These are phyloP conservation scores for Trifolium fragiferum DNA, from an alignment of 306 rosid species.

Conservation along the genomic window DNA sequence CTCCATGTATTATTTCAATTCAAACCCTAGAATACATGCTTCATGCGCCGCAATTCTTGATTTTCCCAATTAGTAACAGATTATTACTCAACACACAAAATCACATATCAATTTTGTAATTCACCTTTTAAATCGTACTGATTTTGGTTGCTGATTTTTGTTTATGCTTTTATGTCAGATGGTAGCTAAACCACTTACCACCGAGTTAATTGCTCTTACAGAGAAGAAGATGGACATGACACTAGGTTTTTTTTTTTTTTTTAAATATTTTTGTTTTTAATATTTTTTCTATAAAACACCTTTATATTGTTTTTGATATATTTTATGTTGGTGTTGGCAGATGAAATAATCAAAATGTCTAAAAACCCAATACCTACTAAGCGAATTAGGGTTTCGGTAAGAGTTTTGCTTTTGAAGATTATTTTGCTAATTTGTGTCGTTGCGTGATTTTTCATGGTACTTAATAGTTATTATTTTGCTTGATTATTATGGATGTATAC, in stretches of 20 bases:
- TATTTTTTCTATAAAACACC: neutral
- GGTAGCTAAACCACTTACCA: slow-evolving; percentile 80
- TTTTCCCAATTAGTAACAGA: neutral
- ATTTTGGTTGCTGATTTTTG: neutral
- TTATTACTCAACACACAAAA: neutral
- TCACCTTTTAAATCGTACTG: too few species aligned
- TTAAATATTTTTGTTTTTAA: neutral
- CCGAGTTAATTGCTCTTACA: slow-evolving; percentile 79
- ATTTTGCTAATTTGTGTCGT: neutral
- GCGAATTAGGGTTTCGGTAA: slow-evolving; percentile 64
- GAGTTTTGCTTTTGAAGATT: slow-evolving; percentile 9
- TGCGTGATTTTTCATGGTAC: neutral
- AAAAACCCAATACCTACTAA: slow-evolving; percentile 55
- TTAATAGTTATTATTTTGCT: slow-evolving; percentile 6
- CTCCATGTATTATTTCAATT: neutral
- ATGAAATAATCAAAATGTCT: slow-evolving; percentile 85
- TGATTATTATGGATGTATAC: slow-evolving; percentile 26
- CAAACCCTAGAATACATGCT: neutral
- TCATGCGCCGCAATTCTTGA: neutral
- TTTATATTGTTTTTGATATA: slow-evolving; percentile 5
- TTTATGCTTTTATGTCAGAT: slow-evolving; percentile 49
- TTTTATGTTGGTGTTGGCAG: slow-evolving; percentile 43
- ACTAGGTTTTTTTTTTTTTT: slow-evolving; percentile 57
- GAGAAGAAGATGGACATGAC: slow-evolving; percentile 99
- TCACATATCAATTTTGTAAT: neutral